Percentiles rank a stretch among this genome's conserved stretches.
Conservation (phyloP, 192 early-diverging fungal species). For the Obelidium mucronatum region DNA sequence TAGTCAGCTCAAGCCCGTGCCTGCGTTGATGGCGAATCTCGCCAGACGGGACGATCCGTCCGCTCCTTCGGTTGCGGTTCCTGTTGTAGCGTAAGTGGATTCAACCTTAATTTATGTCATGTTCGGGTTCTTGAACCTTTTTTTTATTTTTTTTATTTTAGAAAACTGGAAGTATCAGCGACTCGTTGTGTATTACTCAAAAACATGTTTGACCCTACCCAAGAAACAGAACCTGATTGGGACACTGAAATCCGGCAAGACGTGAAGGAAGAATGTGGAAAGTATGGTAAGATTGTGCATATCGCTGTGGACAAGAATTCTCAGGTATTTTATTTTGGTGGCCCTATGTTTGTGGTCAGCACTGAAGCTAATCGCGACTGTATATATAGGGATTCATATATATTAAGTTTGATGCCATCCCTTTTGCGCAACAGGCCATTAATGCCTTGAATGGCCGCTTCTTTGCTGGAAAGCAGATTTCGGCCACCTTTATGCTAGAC, state of each 20-base stretch:
- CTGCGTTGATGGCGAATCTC: conserved; percentile 84
- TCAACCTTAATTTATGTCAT: too few relatives aligned
- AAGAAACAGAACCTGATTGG: conserved; percentile 86
- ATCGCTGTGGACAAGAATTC: conserved; percentile 73
- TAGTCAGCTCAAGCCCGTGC: conserved; percentile 75
- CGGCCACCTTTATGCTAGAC: conserved; percentile 67
- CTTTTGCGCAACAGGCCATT: conserved; percentile 71
- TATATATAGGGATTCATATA: conserved; percentile 76
- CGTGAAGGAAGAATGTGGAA: conserved; percentile 80
- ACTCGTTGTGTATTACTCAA: conserved; percentile 77
- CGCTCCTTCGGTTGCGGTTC: background rate
- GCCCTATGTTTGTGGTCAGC: conserved; percentile 16
- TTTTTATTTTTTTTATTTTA: background rate
- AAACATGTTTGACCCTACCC: conserved; percentile 88
- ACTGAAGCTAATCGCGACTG: background rate
- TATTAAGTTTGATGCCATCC: conserved; percentile 78
- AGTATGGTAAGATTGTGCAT: conserved; percentile 78
- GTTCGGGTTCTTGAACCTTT: too few relatives aligned
- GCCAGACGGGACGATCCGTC: conserved; percentile 51
- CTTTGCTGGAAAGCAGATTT: conserved; percentile 88
- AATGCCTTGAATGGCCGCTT: conserved; percentile 81
- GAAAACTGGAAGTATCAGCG: conserved; percentile 59
- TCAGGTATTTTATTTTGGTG: conserved; percentile 1
- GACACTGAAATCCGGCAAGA: conserved; percentile 85
- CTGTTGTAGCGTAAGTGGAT: background rate